Base-by-base conservation (phyloP, 2,329 filamentous ascomycete species). In the Talaromyces sp. region DNA sequence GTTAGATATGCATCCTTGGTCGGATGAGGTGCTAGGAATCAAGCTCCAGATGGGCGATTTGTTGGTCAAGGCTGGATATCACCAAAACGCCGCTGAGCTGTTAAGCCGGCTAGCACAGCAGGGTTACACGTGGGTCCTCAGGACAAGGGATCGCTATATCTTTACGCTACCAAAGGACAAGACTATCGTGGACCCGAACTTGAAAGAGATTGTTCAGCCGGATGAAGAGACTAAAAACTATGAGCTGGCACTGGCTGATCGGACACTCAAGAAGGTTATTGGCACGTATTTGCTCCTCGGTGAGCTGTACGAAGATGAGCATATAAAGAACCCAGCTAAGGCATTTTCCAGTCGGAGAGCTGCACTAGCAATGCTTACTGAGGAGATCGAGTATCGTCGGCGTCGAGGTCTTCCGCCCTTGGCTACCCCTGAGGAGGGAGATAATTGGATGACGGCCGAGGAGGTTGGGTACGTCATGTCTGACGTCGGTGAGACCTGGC, bases 21-120 rank as follows among this genome's bases (percentile, higher is more conserved):
- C 90, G 3, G 90, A 97, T 69, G 93, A 97, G 73, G 88, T 97
- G 37, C 83, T 97, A 68, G 95, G 95, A 8, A 87, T 98, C 59
- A 91, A 92, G 71, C 88, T 98, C 58, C 87, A 93, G 72, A 82
- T 96, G 8, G 87, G 91, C 1, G 83, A 84, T 9, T 87, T 96
- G 82, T 82, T 96, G 66, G 91, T 97, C 76, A 88, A 89, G 71
- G 85, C 91, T 16, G 83, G 87, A 35, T 85, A 89, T 69, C 87
- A 87, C 70, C 81, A 85, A 23, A 85, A 87, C 63, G 87, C 92
- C 0, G 87, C 91, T 63, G 85, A 91, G 57, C 86, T 96, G 3
- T 78, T 97, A 35, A 91, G 96, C 74, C 84, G 86, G n/a, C 82
- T 96, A 46, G 83, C 88, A 66, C 76, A 74, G 5, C 92, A 96